Evolutionary conservation across 495 filamentous ascomycete species (phyloP), one percentile per base, ranked within the genome.

Genomic region (Penicillium macrosclerotiorum): DNA sequence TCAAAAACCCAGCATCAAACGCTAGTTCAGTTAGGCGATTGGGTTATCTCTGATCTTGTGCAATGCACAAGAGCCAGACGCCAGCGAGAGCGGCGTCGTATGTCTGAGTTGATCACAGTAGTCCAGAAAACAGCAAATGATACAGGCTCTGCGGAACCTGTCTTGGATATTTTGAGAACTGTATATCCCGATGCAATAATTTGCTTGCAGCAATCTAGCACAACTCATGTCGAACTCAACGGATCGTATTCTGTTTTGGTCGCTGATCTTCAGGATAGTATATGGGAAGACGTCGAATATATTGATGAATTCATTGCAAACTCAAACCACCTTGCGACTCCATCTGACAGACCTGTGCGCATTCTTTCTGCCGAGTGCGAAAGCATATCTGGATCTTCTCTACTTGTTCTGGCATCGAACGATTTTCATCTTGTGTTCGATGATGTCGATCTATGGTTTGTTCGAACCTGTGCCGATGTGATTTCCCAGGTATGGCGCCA

Each of bases 31-130:
- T 42, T 55, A n/a, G 47, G 25, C 5, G 52, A 55, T 17, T 55
- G 52, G 52, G 37, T 51, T 13, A 42, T 55, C n/a, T 55, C 47
- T 2, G 52, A 55, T 39, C 42, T 55, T 5, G 32, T 51, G 9
- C 47, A 55, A 38, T 37, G 25, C 9, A 27, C 31, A 12, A 37
- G 47, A 44, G 47, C 42, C 19, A 47, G 42, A 27, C 37, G 52
- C 12, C 52, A 55, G 32, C 42, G 47, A 9, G 47, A 47, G 11
- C 41, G 47, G 0, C 47, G 25, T 32, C 47, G 17, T 8, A 55
- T 55, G 52, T 20, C 37, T 33, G 42, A 50, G 9, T 42, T 55
- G 6, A 16, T 55, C 18, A 20, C 42, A 8, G 29, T 16, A 9
- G 43, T 29, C 3, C 52, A 47, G 33, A 33, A 4, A 13, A 23